A percentile compares a stretch with the other conserved stretches of the same genome.
Conservation (phyloP, 2,329 filamentous ascomycete species). For the Microdochium trichocladiopsis region DNA sequence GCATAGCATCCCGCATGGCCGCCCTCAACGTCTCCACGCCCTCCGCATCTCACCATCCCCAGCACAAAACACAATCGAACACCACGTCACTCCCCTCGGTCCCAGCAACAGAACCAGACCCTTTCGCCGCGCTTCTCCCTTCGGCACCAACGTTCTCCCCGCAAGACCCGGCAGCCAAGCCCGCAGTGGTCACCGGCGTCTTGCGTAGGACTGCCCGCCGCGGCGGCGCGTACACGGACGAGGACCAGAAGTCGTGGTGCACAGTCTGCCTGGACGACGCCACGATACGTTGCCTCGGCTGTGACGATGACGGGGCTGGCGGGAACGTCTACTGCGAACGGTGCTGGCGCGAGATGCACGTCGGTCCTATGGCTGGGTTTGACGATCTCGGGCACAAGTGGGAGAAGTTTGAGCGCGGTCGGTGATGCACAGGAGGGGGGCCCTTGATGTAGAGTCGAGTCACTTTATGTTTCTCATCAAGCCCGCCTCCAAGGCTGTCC, state of each 20-base stretch:
- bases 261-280: constrained; percentile 77
- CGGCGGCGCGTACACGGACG: constrained; percentile 47
- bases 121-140: neutral
- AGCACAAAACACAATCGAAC: neutral
- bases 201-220: neutral
- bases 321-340: constrained; percentile 58
- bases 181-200: constrained; percentile 35
- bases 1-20: constrained; percentile 45
- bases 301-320: constrained; percentile 45
- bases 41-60: neutral
- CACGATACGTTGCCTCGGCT: constrained; percentile 64
- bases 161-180: constrained; percentile 37
- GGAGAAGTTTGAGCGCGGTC: constrained; percentile 44
- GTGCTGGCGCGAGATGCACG: constrained; percentile 79
- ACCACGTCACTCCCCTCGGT: constrained; percentile 14
- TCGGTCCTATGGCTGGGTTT: constrained; percentile 58
- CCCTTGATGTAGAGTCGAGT: neutral
- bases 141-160: constrained; percentile 5
- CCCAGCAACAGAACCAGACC: neutral
- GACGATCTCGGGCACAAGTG: constrained; percentile 66
- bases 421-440: constrained; percentile 8
- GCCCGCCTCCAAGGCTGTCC: no score
- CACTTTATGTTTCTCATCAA: neutral
- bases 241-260: constrained; percentile 72
- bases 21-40: constrained; percentile 32